A percentile compares a stretch with the other conserved stretches of the same genome.
Evolutionary conservation across 2,329 filamentous ascomycete genomes (phyloP).

Genomic region (Tolypocladium tundrense): DNA sequence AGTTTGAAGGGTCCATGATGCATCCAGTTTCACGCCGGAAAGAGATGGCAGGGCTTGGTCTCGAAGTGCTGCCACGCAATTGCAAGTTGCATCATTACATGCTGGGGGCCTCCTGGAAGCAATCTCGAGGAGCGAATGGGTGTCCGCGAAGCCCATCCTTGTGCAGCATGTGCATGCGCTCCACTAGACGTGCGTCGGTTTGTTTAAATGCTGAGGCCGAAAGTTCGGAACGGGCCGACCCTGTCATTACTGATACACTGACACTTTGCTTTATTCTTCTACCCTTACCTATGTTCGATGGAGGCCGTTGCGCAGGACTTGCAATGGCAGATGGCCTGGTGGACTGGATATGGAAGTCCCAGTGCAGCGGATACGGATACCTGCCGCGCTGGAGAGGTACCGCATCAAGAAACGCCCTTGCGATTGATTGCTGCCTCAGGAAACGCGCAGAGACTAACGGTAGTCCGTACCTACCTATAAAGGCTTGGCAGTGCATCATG

Average conservation of each 20-base stretch:
- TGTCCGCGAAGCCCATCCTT: neutral
- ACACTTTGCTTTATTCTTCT: too few relatives aligned
- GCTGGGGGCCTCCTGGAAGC: neutral
- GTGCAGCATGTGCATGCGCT: too few relatives aligned
- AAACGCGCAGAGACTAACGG: neutral
- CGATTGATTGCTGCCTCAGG: neutral
- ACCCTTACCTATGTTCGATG: neutral
- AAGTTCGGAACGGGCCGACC: neutral
- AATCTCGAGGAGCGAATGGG: neutral
- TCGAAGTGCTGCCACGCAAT: too few relatives aligned
- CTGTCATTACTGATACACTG: neutral
- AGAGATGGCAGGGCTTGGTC: neutral
- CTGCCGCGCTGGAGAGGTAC: neutral
- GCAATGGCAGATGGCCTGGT: neutral
- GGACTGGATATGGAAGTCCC: neutral
- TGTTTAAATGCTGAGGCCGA: neutral
- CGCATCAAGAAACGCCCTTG: neutral
- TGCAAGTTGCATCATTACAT: neutral
- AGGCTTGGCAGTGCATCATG: neutral
- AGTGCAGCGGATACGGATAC: neutral
- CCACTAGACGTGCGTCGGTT: neutral
- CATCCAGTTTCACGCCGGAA: neutral
- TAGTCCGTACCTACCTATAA: too few relatives aligned
- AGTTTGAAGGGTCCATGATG: neutral
- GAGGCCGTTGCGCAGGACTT: too few relatives aligned